phyloP scores from a whole-genome alignment of 2,329 filamentous ascomycete genomes.

The Gyromitra esculenta region DNA sequence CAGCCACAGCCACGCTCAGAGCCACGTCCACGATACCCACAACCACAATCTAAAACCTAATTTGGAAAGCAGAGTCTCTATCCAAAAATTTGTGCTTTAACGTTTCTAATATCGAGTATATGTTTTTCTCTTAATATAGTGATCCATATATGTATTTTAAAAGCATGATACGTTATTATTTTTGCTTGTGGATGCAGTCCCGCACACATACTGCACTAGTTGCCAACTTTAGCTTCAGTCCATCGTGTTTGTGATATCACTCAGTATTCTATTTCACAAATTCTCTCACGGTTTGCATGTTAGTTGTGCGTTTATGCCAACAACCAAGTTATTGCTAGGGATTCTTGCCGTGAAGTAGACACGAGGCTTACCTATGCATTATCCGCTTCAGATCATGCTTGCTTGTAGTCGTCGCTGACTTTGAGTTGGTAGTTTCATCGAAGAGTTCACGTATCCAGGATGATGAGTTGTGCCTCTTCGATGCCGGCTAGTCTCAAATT shows the following conservation, averaged over 20 bases:
- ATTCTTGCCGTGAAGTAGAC: constrained; percentile 17
- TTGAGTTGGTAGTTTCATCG: neutral
- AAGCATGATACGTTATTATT: neutral
- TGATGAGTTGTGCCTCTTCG: constrained; percentile 4
- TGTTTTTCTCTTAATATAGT: neutral
- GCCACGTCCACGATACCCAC: neutral
- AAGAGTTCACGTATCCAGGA: constrained; percentile 19
- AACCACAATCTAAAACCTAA: neutral
- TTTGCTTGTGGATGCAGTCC: constrained; percentile 5
- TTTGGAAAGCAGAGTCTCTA: neutral
- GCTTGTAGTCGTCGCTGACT: constrained; percentile 2
- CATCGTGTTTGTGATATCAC: neutral
- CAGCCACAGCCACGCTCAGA: neutral
- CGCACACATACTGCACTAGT: neutral
- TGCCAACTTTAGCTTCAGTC: constrained; percentile 1
- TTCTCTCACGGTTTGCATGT: constrained; percentile 10
- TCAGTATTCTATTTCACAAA: neutral
- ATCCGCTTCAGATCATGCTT: constrained; percentile 20
- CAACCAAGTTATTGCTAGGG: constrained; percentile 2
- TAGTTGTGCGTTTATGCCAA: constrained; percentile 3
- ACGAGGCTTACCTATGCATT: constrained; percentile 22
- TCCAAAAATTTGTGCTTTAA: neutral
- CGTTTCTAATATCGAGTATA: neutral
- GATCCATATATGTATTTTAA: neutral
- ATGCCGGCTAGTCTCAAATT: constrained; percentile 7